These are phyloP conservation scores for Lantana camara DNA, from an alignment of 257 asterid genomes.

Conservation along the genomic window DNA sequence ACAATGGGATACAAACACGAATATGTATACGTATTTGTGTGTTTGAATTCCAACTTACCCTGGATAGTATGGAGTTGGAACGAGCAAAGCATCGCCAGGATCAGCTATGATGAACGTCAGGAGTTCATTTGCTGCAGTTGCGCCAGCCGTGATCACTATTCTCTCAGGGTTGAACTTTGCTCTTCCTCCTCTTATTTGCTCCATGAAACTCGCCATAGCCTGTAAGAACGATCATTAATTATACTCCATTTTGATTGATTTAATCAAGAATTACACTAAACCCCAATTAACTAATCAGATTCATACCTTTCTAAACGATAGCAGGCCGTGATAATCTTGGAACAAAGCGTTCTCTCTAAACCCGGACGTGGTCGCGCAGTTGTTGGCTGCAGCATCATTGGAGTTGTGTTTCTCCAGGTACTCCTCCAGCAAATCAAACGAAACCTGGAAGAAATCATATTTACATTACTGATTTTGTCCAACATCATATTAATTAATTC, in stretches of 20 bases:
- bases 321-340: conserved; percentile 95
- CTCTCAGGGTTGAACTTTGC: conserved; percentile 75
- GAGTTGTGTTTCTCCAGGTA: conserved; percentile 64
- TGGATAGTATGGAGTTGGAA: conserved; percentile 96
- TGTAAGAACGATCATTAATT: conserved; percentile 20
- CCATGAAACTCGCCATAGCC: conserved; percentile 97
- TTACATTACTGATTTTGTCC: no score
- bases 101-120: conserved; percentile 80
- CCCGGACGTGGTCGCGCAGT: conserved; percentile 35
- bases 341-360: conserved; percentile 87
- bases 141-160: conserved; percentile 89
- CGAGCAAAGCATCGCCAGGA: conserved; percentile 82
- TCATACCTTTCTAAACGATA: conserved; percentile 68
- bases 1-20: no score
- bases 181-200: conserved; percentile 76
- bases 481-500: no score
- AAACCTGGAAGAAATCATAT: conserved; percentile 50
- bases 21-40: no score
- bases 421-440: conserved; percentile 78
- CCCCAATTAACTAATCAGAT: no score
- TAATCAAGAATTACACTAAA: no score
- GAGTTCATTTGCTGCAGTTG: conserved; percentile 89
- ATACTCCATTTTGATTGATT: no score
- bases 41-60: conserved; percentile 50
- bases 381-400: conserved; percentile 33